Evolutionary conservation across 2,329 filamentous ascomycete genomes (phyloP), one percentile per base, ranked within the genome.

Genomic region (Aspergillus jensenii): DNA sequence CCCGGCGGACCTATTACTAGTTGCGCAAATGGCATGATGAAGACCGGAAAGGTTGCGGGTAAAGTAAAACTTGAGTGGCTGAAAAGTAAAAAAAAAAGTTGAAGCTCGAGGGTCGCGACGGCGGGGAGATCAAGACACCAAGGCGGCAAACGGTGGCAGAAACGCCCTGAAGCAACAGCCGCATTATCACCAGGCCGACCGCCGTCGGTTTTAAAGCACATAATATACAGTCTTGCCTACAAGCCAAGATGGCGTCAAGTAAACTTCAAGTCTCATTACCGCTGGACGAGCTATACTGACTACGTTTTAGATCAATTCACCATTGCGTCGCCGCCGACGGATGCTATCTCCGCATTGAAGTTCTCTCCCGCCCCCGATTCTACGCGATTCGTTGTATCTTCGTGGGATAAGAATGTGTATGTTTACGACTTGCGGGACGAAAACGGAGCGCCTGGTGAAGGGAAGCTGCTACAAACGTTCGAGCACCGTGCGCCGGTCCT

Each of bases 1-100:
- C 95, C 95, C 6, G 95, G 95, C 65, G 93, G 93, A n/a, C 95
- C 95, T 68, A 96, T 87, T 39, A 96, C 87, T 44, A 97, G 87
- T 78, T 96, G 90, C n/a, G 80, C 82, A 59, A 85, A 85, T 6
- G 82, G 82, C 82, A 84, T 84, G 46, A 45, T 68, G 52, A 46
- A n/a, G 11, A 23, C 15, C 15, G 19, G 6, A 9, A 7, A 37
- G 40, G 7, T 2, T 44, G 19, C 14, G 4, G 12, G 19, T 19
- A n/a, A n/a, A 31, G 3, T 5, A 23, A 33, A 17, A 15, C 25
- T n/a, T 15, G 15, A 27, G 12, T 21, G 6, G 3, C 23, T 21
- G 14, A 21, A 31, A 31, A 17, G 17, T 12, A 27, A 50, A 31
- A 25, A 15, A 25, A 14, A 12, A 17, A 15, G 17, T 43, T 56